Conservation (phyloP, 2,329 filamentous ascomycete genomes). For the Macrophomina phaseolina region DNA sequence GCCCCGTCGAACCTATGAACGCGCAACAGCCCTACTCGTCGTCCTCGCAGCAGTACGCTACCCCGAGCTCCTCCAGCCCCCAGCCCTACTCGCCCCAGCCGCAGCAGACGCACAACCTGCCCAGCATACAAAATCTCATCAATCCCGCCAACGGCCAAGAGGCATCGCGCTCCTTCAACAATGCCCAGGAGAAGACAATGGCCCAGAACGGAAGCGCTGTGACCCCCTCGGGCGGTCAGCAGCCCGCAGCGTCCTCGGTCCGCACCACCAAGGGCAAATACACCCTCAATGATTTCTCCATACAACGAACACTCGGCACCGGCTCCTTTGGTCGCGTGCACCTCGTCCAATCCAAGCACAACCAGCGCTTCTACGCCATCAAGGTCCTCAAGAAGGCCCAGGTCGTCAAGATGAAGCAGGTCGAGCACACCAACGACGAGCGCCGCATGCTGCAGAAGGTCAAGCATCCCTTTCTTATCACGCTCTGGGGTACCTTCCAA, state of each 20-base stretch:
- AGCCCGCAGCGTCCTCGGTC: conserved; percentile 37
- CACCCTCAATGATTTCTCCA: conserved; percentile 85
- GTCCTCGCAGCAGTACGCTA: conserved; percentile 39
- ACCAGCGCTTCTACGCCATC: conserved; percentile 96
- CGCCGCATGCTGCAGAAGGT: conserved; percentile 93
- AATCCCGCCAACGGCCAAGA: conserved; percentile 59
- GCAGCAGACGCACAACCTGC: conserved; percentile 67
- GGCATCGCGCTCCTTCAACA: conserved; percentile 34
- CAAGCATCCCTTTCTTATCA: conserved; percentile 97
- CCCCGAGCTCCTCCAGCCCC: conserved; percentile 32
- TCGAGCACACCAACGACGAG: conserved; percentile 99
- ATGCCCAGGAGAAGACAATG: conserved; percentile 30
- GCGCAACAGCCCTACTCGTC: conserved; percentile 35
- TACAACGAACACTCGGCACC: conserved; percentile 90
- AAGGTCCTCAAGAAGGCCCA: conserved; percentile 99
- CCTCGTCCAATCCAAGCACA: conserved; percentile 96
- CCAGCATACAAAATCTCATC: conserved; percentile 84
- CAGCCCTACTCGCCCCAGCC: conserved; percentile 22
- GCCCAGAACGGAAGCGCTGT: conserved; percentile 45
- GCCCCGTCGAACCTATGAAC: conserved; percentile 48
- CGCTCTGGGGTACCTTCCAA: conserved; percentile 97
- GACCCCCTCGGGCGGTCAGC: conserved; percentile 43
- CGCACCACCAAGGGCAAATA: conserved; percentile 97
- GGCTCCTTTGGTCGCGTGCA: conserved; percentile 97
- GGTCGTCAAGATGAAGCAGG: conserved; percentile 99